Evolutionary conservation across 257 asterid species (phyloP), one percentile per base, ranked within the genome.

Genomic region (Nicotiana noctiflora): DNA sequence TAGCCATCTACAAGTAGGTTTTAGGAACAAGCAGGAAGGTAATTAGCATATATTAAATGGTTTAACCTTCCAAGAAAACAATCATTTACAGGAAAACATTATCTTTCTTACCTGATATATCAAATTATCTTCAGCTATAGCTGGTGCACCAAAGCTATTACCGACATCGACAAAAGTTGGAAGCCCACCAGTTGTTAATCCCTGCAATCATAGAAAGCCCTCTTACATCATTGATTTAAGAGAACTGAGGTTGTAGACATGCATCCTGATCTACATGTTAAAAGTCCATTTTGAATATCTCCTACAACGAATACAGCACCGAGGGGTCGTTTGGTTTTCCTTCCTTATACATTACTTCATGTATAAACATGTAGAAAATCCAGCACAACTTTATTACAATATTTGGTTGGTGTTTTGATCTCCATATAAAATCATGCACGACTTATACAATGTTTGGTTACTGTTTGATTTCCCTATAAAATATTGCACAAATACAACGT

Each of bases 81-180:
- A 13, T 63, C 63, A 9, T 25, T 34, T 61, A 57, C 40, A 29
- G n/a, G 52, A 55, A 65, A 57, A 51, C 81, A 75, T 44, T 61
- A 27, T 40, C 27, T 14, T 57, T 15, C 64, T 61, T 44, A 92
- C 98, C 97, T 95, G 99, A 86, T 88, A 90, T 83, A 95, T 85
- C 87, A 93, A 89, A 89, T 93, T 95, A 89, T 95, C 99, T 88
- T 95, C 99, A 85, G 91, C 85, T 76, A 95, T 93, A 80, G 93
- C 98, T 29, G 99, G 99, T 67, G 99, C 99, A 77, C 99, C 99
- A 84, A 95, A 95, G 88, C 98, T 95, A 87, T 92, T 95, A 13
- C 99, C 97, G 34, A 93, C 94, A 76, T 93, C 99, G 88, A 95
- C 88, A 82, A 95, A 95, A n/a, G 99, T 95, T 77, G 99, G 99